phyloP scores from a whole-genome alignment of 306 rosid species.

The Vigna nakashimae region DNA sequence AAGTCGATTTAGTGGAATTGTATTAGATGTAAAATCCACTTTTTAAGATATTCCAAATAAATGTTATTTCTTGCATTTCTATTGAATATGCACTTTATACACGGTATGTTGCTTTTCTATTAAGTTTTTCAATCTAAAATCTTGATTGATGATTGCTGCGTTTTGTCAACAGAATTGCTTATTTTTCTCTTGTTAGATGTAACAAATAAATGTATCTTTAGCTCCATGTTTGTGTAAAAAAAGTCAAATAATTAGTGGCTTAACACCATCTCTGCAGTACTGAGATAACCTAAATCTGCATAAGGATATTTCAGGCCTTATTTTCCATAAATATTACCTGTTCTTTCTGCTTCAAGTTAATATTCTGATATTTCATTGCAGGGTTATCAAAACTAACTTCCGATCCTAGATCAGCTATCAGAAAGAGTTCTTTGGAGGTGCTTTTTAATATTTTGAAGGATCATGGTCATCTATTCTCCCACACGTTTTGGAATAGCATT shows the following conservation, averaged over 20 bases:
- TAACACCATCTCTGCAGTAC: slow-evolving; percentile 31
- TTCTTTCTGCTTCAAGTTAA: slow-evolving; percentile 39
- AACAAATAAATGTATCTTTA: slow-evolving; percentile 13
- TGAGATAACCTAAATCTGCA: slow-evolving; percentile 19
- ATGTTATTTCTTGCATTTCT: not conserved
- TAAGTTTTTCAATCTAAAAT: slow-evolving; percentile 5
- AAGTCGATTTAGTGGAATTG: no score
- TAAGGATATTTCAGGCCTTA: slow-evolving; percentile 13
- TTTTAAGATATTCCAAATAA: not conserved
- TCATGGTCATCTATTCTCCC: slow-evolving; percentile 93
- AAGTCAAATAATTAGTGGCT: slow-evolving; percentile 30
- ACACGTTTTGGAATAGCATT: slow-evolving; percentile 79
- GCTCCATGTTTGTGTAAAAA: slow-evolving; percentile 26
- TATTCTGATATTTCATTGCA: slow-evolving; percentile 47
- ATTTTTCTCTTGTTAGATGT: slow-evolving; percentile 14
- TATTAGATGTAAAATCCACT: no score
- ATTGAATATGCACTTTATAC: not conserved
- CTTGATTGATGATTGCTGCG: not conserved
- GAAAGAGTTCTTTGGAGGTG: slow-evolving; percentile 98
- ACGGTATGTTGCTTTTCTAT: slow-evolving; percentile 16
- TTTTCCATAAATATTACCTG: slow-evolving; percentile 9
- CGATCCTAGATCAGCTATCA: slow-evolving; percentile 92
- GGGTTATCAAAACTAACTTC: slow-evolving; percentile 94
- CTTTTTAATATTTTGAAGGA: slow-evolving; percentile 95
- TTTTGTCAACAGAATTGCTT: slow-evolving; percentile 12